Evolutionary conservation across 768 basidiomycete species (phyloP).

Genomic region (Russula lepida): DNA sequence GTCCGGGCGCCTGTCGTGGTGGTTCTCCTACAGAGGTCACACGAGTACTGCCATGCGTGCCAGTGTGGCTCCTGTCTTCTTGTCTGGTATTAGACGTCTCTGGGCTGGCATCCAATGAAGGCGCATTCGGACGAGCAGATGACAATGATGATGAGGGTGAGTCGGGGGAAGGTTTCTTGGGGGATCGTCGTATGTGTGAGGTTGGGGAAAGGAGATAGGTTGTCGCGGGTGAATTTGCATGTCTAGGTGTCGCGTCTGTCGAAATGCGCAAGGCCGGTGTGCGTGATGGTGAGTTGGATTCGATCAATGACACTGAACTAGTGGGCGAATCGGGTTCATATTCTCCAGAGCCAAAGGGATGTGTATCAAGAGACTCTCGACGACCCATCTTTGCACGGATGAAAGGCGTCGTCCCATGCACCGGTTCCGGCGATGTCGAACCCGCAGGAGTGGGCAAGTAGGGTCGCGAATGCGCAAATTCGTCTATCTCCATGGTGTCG

Average conservation of each 20-base stretch:
- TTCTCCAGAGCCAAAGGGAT: too few species aligned
- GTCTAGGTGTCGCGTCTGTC: not conserved
- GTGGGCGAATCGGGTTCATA: not conserved
- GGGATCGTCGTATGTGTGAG: not conserved
- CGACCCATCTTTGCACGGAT: not conserved
- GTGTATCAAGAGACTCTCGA: not conserved
- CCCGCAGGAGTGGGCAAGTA: slow-evolving; percentile 4
- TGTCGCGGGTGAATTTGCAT: not conserved
- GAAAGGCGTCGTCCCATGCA: not conserved
- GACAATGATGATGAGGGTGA: not conserved
- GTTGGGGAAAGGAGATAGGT: not conserved
- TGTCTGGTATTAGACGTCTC: not conserved
- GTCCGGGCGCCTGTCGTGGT: too few species aligned
- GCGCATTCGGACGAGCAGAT: not conserved
- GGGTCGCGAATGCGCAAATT: not conserved
- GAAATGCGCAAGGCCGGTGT: not conserved
- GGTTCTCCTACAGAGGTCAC: not conserved
- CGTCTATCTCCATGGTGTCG: not conserved
- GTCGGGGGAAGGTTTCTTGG: not conserved
- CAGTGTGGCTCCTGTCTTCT: too few species aligned
- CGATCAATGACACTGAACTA: not conserved
- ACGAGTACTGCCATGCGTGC: not conserved
- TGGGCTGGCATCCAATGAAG: not conserved
- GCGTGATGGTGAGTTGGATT: not conserved
- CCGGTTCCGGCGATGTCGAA: slow-evolving; percentile 9